phyloP scores from a whole-genome alignment of 202 grass and related monocot species.

The Schoenoplectus triqueter region DNA sequence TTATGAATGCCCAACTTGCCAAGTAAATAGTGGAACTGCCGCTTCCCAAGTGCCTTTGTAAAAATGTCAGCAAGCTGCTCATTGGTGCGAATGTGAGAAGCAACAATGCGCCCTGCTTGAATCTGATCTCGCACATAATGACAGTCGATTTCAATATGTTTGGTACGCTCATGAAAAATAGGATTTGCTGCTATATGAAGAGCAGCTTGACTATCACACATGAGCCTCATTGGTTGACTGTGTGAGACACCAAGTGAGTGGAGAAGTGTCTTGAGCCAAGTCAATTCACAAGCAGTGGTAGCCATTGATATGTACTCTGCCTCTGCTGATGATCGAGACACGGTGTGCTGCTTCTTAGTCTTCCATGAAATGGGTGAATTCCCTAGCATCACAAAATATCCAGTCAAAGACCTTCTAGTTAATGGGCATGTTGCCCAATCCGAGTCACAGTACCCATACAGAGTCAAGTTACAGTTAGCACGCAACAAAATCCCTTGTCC shows the following conservation, averaged over 20 bases:
- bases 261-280: conserved; percentile 7
- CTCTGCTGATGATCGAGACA: conserved; percentile 27
- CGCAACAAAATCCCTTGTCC: neutral
- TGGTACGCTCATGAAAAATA: neutral
- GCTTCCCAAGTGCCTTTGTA: neutral
- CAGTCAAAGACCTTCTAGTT: neutral
- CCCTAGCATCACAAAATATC: neutral
- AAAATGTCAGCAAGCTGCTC: neutral
- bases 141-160: neutral
- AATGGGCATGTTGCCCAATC: neutral
- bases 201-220: neutral
- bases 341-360: neutral
- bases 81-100: neutral
- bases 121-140: neutral
- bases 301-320: conserved; percentile 27
- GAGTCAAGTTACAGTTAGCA: neutral
- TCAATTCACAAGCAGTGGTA: conserved; percentile 13
- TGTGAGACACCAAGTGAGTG: neutral
- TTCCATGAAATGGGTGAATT: neutral
- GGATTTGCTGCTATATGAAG: neutral
- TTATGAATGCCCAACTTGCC: conserved; percentile 1
- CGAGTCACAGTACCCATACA: neutral
- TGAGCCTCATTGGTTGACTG: neutral
- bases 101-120: neutral
- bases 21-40: neutral